Evolutionary conservation across 306 rosid species (phyloP).

Genomic region (Crotalaria pallida): DNA sequence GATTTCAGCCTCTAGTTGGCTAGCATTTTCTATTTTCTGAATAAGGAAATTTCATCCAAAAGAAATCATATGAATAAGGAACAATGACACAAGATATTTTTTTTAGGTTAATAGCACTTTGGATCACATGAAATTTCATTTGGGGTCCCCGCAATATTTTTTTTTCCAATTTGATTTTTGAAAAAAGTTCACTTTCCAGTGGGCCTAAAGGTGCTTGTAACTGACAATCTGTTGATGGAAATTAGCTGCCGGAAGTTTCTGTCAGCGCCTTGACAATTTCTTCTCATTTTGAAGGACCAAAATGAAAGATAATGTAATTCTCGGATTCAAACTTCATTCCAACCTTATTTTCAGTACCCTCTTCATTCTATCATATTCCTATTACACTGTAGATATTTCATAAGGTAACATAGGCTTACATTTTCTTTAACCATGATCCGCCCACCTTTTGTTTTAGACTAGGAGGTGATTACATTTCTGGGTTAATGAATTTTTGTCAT

Average conservation of each 20-base stretch:
- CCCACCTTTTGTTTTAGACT: not conserved
- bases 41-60: not conserved
- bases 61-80: not conserved
- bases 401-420: not conserved
- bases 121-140: not conserved
- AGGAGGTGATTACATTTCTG: not conserved
- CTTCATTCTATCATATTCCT: not conserved
- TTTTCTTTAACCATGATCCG: not conserved
- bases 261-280: not conserved
- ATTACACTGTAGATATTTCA: not conserved
- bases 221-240: not conserved
- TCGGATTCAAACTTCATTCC: not conserved
- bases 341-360: not conserved
- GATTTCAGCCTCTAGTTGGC: conserved; percentile 3
- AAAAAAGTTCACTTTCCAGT: not conserved
- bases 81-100: not conserved
- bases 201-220: not conserved
- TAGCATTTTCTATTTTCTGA: conserved; percentile 1
- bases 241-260: not conserved
- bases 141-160: not conserved
- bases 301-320: not conserved
- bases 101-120: not conserved
- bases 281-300: not conserved
- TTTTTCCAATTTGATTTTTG: not conserved
- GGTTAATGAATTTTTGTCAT: not conserved